A percentile compares a stretch with the other conserved stretches of the same genome.
phyloP scores from a whole-genome alignment of 495 filamentous ascomycete genomes.

The Echria macrotheca region DNA sequence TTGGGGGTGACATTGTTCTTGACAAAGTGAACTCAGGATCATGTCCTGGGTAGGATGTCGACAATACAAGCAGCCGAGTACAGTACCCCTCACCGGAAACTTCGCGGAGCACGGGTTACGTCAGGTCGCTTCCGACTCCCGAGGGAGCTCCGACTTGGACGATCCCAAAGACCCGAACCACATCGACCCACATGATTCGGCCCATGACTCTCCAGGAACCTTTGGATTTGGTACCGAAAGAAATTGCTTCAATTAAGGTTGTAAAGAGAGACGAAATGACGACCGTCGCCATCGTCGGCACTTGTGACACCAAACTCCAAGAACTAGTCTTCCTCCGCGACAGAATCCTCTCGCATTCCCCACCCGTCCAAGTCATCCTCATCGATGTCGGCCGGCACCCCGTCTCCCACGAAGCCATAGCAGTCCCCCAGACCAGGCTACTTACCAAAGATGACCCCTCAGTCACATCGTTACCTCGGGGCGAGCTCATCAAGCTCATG shows the following conservation, averaged over 20 bases:
- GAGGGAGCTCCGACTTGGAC: no score
- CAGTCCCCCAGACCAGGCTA: conserved; percentile 36
- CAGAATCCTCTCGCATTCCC: conserved; percentile 36
- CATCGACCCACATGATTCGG: no score
- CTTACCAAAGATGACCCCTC: conserved; percentile 6
- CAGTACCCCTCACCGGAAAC: no score
- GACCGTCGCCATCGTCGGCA: conserved; percentile 57
- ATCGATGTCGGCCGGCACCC: conserved; percentile 52
- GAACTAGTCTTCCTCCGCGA: conserved; percentile 54
- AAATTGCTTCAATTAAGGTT: no score
- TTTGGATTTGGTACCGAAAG: no score
- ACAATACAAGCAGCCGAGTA: no score
- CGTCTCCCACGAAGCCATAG: conserved; percentile 40
- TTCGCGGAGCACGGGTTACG: no score
- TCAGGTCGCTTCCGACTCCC: no score
- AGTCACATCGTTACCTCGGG: not conserved
- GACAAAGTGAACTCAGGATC: not conserved
- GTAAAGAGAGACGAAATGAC: conserved; percentile 22
- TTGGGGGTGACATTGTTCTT: conserved; percentile 31
- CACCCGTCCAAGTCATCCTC: conserved; percentile 35
- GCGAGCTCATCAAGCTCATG: conserved; percentile 49
- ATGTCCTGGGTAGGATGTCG: not conserved
- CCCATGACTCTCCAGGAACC: no score
- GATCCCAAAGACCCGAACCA: no score
- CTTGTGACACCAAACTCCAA: conserved; percentile 61